These are phyloP conservation scores for Arthroderma sp. DNA, from an alignment of 2,329 filamentous ascomycete genomes.

Conservation along the genomic window DNA sequence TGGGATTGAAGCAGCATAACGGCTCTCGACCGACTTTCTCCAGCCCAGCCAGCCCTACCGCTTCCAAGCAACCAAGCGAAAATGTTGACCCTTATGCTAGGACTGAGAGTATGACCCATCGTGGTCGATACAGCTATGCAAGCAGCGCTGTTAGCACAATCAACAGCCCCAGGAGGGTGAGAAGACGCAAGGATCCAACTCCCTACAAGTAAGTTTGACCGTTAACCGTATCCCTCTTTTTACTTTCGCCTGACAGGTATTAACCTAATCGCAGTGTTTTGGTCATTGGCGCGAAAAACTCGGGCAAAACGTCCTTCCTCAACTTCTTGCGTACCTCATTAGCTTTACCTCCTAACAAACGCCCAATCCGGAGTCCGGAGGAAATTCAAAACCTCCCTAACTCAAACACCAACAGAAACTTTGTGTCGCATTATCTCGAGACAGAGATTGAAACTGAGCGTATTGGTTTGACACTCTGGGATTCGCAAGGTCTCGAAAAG, in stretches of 20 bases:
- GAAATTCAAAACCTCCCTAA: conserved; percentile 41
- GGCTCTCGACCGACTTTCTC: conserved; percentile 12
- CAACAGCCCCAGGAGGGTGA: conserved; percentile 82
- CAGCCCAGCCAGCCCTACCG: conserved; percentile 10
- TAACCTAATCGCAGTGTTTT: conserved; percentile 51
- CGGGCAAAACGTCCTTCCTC: conserved; percentile 93
- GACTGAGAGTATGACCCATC: conserved; percentile 91
- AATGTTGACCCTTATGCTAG: conserved; percentile 65
- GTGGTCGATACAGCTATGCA: conserved; percentile 90
- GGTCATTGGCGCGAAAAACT: conserved; percentile 72
- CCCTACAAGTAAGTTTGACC: conserved; percentile 77
- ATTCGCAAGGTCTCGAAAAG: conserved; percentile 89
- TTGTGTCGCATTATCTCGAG: conserved; percentile 80
- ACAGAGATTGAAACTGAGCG: conserved; percentile 88
- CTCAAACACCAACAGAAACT: conserved; percentile 49
- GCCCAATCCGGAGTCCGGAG: conserved; percentile 43
- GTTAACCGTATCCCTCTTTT: neutral
- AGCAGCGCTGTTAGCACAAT: conserved; percentile 81
- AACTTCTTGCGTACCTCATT: conserved; percentile 85
- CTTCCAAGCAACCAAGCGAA: conserved; percentile 30
- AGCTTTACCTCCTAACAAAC: conserved; percentile 69
- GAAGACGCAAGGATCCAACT: conserved; percentile 91
- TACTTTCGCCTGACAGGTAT: neutral
- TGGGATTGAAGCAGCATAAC: conserved; percentile 25
- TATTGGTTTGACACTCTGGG: conserved; percentile 87